Conservation (phyloP, 768 basidiomycete genomes). For the Fomitopsis serialis region DNA sequence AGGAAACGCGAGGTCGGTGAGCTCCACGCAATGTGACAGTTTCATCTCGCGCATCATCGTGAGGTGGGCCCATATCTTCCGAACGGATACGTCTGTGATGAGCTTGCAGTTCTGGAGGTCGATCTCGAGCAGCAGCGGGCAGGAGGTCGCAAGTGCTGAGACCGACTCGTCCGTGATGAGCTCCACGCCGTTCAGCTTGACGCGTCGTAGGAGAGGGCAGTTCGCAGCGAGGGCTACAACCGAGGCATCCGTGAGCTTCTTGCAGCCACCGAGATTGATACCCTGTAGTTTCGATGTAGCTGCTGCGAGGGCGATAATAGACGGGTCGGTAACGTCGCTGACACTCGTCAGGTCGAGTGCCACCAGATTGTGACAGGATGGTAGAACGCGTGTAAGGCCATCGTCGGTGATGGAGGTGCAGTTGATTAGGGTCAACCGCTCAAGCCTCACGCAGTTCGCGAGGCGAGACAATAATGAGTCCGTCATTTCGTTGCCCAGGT, state of each 20-base stretch:
- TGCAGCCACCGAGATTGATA: slow-evolving; percentile 85
- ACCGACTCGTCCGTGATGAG: slow-evolving; percentile 74
- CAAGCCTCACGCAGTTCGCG: slow-evolving; percentile 70
- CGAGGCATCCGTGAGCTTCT: slow-evolving; percentile 70
- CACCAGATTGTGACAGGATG: slow-evolving; percentile 69
- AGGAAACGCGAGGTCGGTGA: slow-evolving; percentile 87
- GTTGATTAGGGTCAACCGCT: slow-evolving; percentile 83
- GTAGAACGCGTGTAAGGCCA: slow-evolving; percentile 59
- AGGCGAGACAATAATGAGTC: slow-evolving; percentile 73
- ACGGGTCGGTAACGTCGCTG: slow-evolving; percentile 58
- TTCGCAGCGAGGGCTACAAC: slow-evolving; percentile 69
- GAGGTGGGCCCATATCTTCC: slow-evolving; percentile 79
- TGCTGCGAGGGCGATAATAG: slow-evolving; percentile 65
- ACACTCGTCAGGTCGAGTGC: slow-evolving; percentile 84
- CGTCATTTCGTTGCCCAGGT: slow-evolving; percentile 60
- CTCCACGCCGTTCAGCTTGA: slow-evolving; percentile 81
- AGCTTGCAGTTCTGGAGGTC: slow-evolving; percentile 83
- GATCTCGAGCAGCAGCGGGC: slow-evolving; percentile 87
- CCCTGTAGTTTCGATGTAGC: slow-evolving; percentile 80
- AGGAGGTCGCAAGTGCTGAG: slow-evolving; percentile 67
- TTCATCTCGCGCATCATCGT: slow-evolving; percentile 88
- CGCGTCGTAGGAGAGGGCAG: slow-evolving; percentile 77
- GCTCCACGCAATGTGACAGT: slow-evolving; percentile 68
- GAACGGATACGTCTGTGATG: slow-evolving; percentile 72
- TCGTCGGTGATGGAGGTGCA: slow-evolving; percentile 65